Percentiles rank a stretch among this genome's conserved stretches.
phyloP scores from a whole-genome alignment of 345 rosid genomes.

The Syzygium grande region DNA sequence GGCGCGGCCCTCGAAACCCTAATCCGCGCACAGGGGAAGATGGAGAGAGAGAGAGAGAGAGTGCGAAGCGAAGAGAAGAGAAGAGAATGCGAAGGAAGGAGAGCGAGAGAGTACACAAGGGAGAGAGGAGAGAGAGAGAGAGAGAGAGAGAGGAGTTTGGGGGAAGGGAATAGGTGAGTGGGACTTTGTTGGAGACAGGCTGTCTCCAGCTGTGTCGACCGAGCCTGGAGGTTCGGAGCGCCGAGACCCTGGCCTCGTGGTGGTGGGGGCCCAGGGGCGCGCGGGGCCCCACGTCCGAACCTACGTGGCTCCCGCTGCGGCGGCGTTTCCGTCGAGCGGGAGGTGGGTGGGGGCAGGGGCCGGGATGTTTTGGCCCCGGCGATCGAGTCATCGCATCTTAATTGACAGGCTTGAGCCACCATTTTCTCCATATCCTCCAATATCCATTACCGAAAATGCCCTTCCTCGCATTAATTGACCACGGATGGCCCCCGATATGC shows the following conservation, averaged over 20 bases:
- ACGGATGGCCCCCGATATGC: not conserved
- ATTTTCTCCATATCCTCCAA: not conserved
- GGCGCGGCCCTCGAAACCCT: slow-evolving; percentile 39
- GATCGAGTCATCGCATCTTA: not conserved
- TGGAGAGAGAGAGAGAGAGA: not conserved
- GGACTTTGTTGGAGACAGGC: slow-evolving; percentile 99
- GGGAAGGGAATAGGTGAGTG: slow-evolving; percentile 56
- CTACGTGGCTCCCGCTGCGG: slow-evolving; percentile 26
- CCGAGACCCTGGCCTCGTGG: not conserved
- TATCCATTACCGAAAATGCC: not conserved
- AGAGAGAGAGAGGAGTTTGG: slow-evolving; percentile 5
- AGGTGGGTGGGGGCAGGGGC: too few species aligned
- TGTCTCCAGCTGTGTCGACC: slow-evolving; percentile 95
- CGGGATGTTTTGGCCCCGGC: not conserved
- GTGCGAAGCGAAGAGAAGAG: not conserved
- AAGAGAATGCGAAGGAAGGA: not conserved
- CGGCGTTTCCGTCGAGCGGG: not conserved
- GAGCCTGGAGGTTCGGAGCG: slow-evolving; percentile 37
- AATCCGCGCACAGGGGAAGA: slow-evolving; percentile 5
- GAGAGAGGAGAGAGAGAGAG: not conserved
- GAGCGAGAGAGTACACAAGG: not conserved
- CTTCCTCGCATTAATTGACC: not conserved
- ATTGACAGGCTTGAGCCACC: not conserved
- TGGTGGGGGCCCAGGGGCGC: too few species aligned
- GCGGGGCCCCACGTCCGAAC: not conserved